Evolutionary conservation across 2,329 filamentous ascomycete species (phyloP).

Genomic region (Keithomyces neogunnii): DNA sequence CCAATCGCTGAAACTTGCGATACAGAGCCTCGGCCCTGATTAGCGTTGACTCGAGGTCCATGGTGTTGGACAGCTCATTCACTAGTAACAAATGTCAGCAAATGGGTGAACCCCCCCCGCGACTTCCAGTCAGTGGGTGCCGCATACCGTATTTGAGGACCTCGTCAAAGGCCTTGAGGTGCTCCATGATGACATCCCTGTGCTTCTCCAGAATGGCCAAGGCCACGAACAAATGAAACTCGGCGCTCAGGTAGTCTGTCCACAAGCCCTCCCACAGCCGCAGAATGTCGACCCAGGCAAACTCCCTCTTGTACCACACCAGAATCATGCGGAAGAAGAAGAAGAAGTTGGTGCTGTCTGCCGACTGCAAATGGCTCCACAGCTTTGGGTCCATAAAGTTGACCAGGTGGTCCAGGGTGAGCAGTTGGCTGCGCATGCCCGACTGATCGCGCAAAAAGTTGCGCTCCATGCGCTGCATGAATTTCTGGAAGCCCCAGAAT

Average conservation of each 20-base stretch:
- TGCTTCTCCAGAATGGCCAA: slow-evolving; percentile 94
- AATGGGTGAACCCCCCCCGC: not conserved
- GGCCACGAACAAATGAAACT: slow-evolving; percentile 91
- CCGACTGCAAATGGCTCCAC: slow-evolving; percentile 79
- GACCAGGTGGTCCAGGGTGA: slow-evolving; percentile 87
- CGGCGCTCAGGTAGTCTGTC: slow-evolving; percentile 84
- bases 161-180: slow-evolving; percentile 91
- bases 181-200: slow-evolving; percentile 90
- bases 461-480: slow-evolving; percentile 97
- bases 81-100: slow-evolving; percentile 42
- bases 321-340: slow-evolving; percentile 99
- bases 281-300: slow-evolving; percentile 79
- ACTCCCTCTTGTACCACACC: slow-evolving; percentile 98
- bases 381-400: slow-evolving; percentile 95
- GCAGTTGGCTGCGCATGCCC: slow-evolving; percentile 87
- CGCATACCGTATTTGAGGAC: slow-evolving; percentile 85
- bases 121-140: not conserved
- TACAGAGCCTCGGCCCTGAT: slow-evolving; percentile 85
- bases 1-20: slow-evolving; percentile 74
- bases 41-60: slow-evolving; percentile 80
- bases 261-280: slow-evolving; percentile 88
- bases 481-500: slow-evolving; percentile 92
- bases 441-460: slow-evolving; percentile 95
- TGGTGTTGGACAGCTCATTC: slow-evolving; percentile 88
- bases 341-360: slow-evolving; percentile 97